Evolutionary conservation across 169 alveolate genomes (phyloP), one percentile per base, ranked within the genome.

Genomic region (Cryptosporidium xiaoi): DNA sequence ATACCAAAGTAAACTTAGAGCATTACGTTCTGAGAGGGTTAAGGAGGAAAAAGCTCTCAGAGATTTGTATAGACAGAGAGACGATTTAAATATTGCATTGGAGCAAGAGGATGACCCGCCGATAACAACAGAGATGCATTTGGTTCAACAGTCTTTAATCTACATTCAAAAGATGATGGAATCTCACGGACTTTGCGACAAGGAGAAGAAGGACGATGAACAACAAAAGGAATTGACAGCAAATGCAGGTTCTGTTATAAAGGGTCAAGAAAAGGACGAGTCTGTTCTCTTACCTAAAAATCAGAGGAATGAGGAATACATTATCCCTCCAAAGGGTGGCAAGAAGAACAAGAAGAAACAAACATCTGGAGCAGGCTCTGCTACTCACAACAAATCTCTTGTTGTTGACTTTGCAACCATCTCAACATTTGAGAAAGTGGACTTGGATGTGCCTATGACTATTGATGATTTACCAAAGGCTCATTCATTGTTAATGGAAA

Each of bases 71-170:
- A 77, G 71, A 62, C 69, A 77, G n/a, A 65, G 87, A 27, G 87
- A 77, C 13, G 87, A 77, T 18, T 51, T 77, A 18, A 77, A 60
- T 24, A n/a, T 77, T 16, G 87, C 87, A 27, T 34, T 77, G 13
- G 87, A 77, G n/a, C 64, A 62, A 27, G 87, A 77, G 51, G 87
- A 77, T 29, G 87, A 77, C 24, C 87, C 87, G 1, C 87, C 87
- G 10, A 62, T 77, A 12, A 29, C 87, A 3, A 56, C 77, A 8
- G 87, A 77, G 50, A 77, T 77, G 87, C 87, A 60, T 18, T 48
- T 77, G n/a, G 87, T 62, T 18, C 87, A 77, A 29, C 87, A 77
- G 34, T 56, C 87, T 24, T 27, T 77, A 20, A 16, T 68, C 36
- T 77, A 77, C 36, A 77, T 77, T 27, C 87, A 62, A 29, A 56